A percentile compares a stretch with the other conserved stretches of the same genome.
These are phyloP conservation scores for Hyaloscypha bicolor DNA, from an alignment of 495 filamentous ascomycete genomes.

Conservation along the genomic window DNA sequence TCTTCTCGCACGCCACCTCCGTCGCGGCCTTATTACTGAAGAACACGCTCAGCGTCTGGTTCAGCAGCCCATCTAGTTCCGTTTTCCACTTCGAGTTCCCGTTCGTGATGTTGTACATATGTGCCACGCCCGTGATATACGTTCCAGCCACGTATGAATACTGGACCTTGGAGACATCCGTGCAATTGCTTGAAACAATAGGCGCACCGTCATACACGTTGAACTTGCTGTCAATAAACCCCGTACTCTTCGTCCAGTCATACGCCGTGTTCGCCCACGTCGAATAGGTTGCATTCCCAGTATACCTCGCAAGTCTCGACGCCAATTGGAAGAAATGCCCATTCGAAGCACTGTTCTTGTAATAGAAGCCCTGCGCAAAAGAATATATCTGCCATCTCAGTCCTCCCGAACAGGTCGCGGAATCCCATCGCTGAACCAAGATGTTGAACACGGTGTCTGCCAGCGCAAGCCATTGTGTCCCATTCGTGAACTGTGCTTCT, in stretches of 20 bases:
- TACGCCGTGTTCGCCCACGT: slow-evolving; percentile 73
- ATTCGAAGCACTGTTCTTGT: slow-evolving; percentile 75
- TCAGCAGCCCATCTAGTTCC: slow-evolving; percentile 57
- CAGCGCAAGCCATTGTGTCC: slow-evolving; percentile 72
- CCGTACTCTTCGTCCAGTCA: slow-evolving; percentile 65
- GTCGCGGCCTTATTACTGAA: slow-evolving; percentile 55
- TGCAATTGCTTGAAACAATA: slow-evolving; percentile 49
- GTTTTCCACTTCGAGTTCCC: slow-evolving; percentile 59
- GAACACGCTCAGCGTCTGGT: slow-evolving; percentile 58
- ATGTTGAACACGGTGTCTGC: slow-evolving; percentile 79
- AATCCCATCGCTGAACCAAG: slow-evolving; percentile 65
- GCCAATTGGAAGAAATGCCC: slow-evolving; percentile 79
- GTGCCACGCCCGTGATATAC: slow-evolving; percentile 70
- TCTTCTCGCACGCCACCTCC: slow-evolving; percentile 71
- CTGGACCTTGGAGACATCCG: slow-evolving; percentile 61
- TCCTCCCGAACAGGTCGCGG: slow-evolving; percentile 69
- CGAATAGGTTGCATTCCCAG: slow-evolving; percentile 71
- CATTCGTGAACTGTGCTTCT: slow-evolving; percentile 58
- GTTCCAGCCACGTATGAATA: slow-evolving; percentile 80
- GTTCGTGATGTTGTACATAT: slow-evolving; percentile 73
- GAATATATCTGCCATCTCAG: slow-evolving; percentile 79
- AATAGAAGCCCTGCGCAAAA: slow-evolving; percentile 72
- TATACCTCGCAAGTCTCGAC: slow-evolving; percentile 71
- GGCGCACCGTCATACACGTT: slow-evolving; percentile 69
- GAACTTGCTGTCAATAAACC: slow-evolving; percentile 63